Conservation (phyloP, 2,329 filamentous ascomycete species). For the Botrytis paeoniae region DNA sequence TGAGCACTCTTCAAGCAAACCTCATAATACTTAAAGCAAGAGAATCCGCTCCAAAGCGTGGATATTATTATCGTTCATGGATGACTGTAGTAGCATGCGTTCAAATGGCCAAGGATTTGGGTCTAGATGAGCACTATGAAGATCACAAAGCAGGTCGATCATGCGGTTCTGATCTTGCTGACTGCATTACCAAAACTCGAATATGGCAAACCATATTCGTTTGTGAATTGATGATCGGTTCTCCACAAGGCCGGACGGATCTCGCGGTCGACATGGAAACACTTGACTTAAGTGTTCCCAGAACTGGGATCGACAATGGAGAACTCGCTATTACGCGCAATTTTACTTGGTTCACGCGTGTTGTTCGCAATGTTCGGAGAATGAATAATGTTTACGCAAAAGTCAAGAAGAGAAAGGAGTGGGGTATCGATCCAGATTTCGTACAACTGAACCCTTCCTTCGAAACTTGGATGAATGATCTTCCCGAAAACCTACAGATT, state of each 20-base stretch:
- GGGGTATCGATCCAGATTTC: slow-evolving; percentile 83
- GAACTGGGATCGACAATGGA: slow-evolving; percentile 66
- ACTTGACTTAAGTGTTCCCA: slow-evolving; percentile 69
- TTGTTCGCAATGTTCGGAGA: slow-evolving; percentile 72
- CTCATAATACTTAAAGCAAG: slow-evolving; percentile 85
- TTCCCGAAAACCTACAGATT: slow-evolving; percentile 76
- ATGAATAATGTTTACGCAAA: slow-evolving; percentile 74
- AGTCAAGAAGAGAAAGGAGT: slow-evolving; percentile 74
- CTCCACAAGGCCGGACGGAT: slow-evolving; percentile 83
- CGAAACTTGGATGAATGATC: slow-evolving; percentile 68
- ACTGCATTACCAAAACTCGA: slow-evolving; percentile 80
- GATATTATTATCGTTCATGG: slow-evolving; percentile 97
- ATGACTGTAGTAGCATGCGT: slow-evolving; percentile 91
- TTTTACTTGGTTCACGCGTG: slow-evolving; percentile 75
- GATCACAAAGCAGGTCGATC: slow-evolving; percentile 69
- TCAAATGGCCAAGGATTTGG: slow-evolving; percentile 88
- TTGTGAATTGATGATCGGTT: slow-evolving; percentile 89
- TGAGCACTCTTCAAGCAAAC: slow-evolving; percentile 89
- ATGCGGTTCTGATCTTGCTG: slow-evolving; percentile 66
- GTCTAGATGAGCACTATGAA: slow-evolving; percentile 81
- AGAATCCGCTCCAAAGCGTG: slow-evolving; percentile 86
- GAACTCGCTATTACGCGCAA: slow-evolving; percentile 80
- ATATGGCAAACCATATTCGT: slow-evolving; percentile 88
- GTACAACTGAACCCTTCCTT: slow-evolving; percentile 76
- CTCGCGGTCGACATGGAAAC: slow-evolving; percentile 71